phyloP scores from a whole-genome alignment of 176 grass and related monocot species.

The Olyra latifolia region DNA sequence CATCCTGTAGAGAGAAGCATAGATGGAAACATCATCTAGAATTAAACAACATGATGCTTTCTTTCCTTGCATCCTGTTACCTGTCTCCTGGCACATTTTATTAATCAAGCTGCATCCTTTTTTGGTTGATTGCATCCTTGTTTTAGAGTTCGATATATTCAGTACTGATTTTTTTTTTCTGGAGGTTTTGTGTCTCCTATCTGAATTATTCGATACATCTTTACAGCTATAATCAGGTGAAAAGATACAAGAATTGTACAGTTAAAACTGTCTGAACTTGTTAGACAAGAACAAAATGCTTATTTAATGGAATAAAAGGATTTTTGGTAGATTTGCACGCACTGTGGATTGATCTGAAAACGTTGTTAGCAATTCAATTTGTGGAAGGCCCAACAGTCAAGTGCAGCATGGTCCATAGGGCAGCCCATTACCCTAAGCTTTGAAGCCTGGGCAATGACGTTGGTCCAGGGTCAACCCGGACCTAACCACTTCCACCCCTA shows the following conservation, averaged over 20 bases:
- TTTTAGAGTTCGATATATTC: not conserved
- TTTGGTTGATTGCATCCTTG: not conserved
- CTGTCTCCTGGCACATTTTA: conserved; percentile 45
- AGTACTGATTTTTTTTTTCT: not conserved
- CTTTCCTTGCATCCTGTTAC: conserved; percentile 35
- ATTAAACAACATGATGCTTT: conserved; percentile 47
- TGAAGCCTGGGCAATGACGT: too few relatives aligned
- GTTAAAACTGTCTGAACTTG: not conserved
- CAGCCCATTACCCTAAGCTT: too few relatives aligned
- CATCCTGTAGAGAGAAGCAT: conserved; percentile 57
- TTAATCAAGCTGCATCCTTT: not conserved
- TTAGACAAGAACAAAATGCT: not conserved
- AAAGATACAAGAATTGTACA: not conserved
- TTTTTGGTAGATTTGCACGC: not conserved
- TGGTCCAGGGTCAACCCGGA: too few relatives aligned
- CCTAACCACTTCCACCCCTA: too few relatives aligned
- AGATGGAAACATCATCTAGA: conserved; percentile 37
- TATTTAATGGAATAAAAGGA: not conserved
- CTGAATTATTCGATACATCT: not conserved
- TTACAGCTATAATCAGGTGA: not conserved
- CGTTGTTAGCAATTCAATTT: not conserved
- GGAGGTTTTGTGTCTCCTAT: not conserved
- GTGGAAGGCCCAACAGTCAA: too few relatives aligned
- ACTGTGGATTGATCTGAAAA: not conserved
- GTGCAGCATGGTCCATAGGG: too few relatives aligned